Percentiles rank a stretch among this genome's conserved stretches.
Evolutionary conservation across 2,329 filamentous ascomycete genomes (phyloP).

Genomic region (Rhynchosporium secalis): DNA sequence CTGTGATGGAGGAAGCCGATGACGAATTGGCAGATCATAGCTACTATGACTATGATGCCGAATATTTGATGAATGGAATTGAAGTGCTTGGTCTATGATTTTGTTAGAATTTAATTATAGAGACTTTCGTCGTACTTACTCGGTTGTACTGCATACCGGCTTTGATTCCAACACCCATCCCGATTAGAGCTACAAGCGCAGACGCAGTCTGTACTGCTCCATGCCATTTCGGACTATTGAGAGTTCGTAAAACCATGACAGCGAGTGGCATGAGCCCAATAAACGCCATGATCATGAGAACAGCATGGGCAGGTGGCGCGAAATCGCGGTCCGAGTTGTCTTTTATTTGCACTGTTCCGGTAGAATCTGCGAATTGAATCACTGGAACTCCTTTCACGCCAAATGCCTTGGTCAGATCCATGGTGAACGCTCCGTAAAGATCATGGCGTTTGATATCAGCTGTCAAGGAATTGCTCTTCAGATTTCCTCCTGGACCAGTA

Average conservation of each 20-base stretch:
- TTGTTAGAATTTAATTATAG: constrained; percentile 6
- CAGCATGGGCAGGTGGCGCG: constrained; percentile 39
- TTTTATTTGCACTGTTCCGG: constrained; percentile 46
- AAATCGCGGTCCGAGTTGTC: constrained; percentile 36
- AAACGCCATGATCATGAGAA: constrained; percentile 57
- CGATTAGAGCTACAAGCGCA: constrained; percentile 50
- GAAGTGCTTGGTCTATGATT: constrained; percentile 51
- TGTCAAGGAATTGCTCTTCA: constrained; percentile 45
- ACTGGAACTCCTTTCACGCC: constrained; percentile 47
- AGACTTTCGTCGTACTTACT: constrained; percentile 45
- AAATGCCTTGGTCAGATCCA: constrained; percentile 55
- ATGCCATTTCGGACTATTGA: constrained; percentile 56
- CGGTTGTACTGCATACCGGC: constrained; percentile 52
- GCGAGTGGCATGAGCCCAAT: constrained; percentile 58
- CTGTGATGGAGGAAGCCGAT: constrained; percentile 58
- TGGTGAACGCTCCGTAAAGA: constrained; percentile 54
- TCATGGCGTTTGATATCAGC: constrained; percentile 54
- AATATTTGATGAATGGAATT: constrained; percentile 58
- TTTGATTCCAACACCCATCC: constrained; percentile 53
- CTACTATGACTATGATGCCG: constrained; percentile 54
- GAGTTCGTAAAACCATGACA: constrained; percentile 52
- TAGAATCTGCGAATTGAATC: constrained; percentile 30
- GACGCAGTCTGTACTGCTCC: constrained; percentile 54
- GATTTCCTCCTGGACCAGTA: constrained; percentile 49
- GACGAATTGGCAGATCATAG: constrained; percentile 53